phyloP scores from a whole-genome alignment of 495 filamentous ascomycete species.

The Cladorrhinum samala region DNA sequence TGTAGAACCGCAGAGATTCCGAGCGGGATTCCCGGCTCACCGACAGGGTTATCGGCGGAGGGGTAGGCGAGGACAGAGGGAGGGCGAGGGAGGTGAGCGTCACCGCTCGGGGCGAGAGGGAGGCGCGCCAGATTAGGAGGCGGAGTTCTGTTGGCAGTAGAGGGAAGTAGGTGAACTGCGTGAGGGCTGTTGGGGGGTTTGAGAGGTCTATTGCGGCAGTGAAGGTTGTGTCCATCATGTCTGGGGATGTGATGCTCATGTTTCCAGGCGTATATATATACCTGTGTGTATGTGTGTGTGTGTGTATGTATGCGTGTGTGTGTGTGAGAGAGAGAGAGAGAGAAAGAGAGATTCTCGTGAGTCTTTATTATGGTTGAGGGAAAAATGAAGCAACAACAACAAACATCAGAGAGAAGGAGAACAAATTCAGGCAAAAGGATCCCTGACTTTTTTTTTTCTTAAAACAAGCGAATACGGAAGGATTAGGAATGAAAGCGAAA shows the following conservation, averaged over 20 bases:
- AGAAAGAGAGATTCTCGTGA: no score
- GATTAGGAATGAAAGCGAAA: no score
- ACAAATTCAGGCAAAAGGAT: no score
- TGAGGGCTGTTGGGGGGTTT: constrained; percentile 9
- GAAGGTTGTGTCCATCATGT: neutral
- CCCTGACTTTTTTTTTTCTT: no score
- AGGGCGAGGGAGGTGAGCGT: constrained; percentile 32
- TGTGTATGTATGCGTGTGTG: neutral
- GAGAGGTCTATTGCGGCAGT: neutral
- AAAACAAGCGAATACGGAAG: no score
- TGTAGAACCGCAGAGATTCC: constrained; percentile 38
- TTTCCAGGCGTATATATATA: no score
- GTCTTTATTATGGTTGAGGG: no score
- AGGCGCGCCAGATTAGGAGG: constrained; percentile 42
- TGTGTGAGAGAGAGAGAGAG: no score
- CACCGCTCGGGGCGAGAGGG: constrained; percentile 36
- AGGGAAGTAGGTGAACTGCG: constrained; percentile 37
- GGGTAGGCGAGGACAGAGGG: constrained; percentile 30
- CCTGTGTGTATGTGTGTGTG: neutral
- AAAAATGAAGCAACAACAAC: no score
- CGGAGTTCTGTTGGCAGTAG: constrained; percentile 44
- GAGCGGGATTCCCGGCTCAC: constrained; percentile 39
- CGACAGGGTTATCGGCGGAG: constrained; percentile 36
- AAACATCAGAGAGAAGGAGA: no score
- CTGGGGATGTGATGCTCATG: neutral